phyloP scores from a whole-genome alignment of 371 early-diverging fungal species.

The Circinella minor region DNA sequence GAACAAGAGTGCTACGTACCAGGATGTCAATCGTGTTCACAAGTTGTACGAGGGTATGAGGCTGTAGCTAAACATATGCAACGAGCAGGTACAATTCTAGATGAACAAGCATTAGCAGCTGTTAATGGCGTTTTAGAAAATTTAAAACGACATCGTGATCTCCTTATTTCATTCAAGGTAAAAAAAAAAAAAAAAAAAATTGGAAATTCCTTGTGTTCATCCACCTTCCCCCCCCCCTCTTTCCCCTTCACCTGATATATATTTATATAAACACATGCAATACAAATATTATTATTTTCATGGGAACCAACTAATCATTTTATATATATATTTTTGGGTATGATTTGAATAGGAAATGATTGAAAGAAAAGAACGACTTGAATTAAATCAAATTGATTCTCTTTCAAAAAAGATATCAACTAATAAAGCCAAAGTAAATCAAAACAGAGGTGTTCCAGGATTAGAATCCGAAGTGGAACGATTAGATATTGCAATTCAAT shows the following conservation, averaged over 20 bases:
- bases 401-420: slow-evolving; percentile 37
- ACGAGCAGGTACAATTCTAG: slow-evolving; percentile 41
- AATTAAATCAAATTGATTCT: slow-evolving; percentile 40
- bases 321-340: too few species aligned
- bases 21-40: slow-evolving; percentile 55
- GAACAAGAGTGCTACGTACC: slow-evolving; percentile 51
- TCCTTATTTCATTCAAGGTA: slow-evolving; percentile 56
- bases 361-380: slow-evolving; percentile 36
- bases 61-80: slow-evolving; percentile 53
- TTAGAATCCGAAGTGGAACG: slow-evolving; percentile 47
- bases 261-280: background rate
- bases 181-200: too few species aligned
- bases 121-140: slow-evolving; percentile 58
- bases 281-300: background rate
- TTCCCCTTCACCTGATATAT: background rate
- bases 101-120: slow-evolving; percentile 45
- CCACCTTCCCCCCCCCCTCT: background rate
- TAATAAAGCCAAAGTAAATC: slow-evolving; percentile 44
- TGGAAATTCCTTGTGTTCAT: background rate
- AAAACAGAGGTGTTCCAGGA: slow-evolving; percentile 50
- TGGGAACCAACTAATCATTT: too few species aligned
- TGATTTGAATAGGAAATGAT: slow-evolving; percentile 28
- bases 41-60: slow-evolving; percentile 51
- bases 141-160: slow-evolving; percentile 63
- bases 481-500: slow-evolving; percentile 37